A percentile compares a stretch with the other conserved stretches of the same genome.
These are phyloP conservation scores for Corymbia citriodora DNA, from an alignment of 441 rosid genomes.

Conservation along the genomic window DNA sequence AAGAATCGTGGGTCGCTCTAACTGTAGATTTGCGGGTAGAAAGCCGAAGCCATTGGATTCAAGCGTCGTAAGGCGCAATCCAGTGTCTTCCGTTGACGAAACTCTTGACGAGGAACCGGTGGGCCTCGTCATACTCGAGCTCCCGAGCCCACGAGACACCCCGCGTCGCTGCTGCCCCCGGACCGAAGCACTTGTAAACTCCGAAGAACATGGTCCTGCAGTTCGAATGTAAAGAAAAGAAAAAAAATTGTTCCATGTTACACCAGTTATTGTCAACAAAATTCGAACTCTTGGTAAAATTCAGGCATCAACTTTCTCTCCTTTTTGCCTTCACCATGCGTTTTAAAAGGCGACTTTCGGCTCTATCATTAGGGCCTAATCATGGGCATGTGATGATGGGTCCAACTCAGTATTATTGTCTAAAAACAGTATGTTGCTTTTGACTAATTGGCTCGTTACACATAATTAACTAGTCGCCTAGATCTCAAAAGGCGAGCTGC, in stretches of 20 bases:
- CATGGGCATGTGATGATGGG: background rate
- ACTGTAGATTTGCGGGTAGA: background rate
- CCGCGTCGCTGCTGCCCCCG: constrained; percentile 69
- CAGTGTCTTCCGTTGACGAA: constrained; percentile 92
- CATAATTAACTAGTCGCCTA: background rate
- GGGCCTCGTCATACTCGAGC: constrained; percentile 70
- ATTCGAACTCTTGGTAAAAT: background rate
- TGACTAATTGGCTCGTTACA: background rate
- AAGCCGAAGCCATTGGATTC: background rate
- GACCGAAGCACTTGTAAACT: constrained; percentile 80
- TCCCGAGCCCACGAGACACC: constrained; percentile 91
- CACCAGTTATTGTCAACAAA: background rate
- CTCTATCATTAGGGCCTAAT: background rate
- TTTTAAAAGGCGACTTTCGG: background rate
- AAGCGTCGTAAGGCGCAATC: constrained; percentile 76
- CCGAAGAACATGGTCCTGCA: constrained; percentile 80
- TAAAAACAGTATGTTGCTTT: background rate
- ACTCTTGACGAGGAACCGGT: constrained; percentile 73
- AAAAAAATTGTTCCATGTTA: background rate
- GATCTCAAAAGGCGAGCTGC: background rate
- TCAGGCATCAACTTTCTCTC: background rate
- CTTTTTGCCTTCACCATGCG: background rate
- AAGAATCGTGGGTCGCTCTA: background rate
- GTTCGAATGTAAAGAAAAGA: background rate
- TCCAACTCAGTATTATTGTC: background rate